Conservation (phyloP, 257 asterid genomes). For the Lavandula angustifolia region DNA sequence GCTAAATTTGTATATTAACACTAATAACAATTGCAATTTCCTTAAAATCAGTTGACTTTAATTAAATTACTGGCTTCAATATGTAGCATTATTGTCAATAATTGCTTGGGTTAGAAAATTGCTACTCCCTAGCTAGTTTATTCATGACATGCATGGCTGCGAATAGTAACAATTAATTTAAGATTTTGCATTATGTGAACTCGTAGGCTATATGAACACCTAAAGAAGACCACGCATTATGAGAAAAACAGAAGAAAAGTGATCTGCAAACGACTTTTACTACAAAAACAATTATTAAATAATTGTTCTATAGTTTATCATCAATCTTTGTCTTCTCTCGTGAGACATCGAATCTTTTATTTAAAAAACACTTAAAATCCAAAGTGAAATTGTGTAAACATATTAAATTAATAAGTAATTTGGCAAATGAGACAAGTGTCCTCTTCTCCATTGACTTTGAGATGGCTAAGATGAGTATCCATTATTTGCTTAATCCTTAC, state of each 20-base stretch:
- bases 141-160: slow-evolving; percentile 23
- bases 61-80: background rate
- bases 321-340: slow-evolving; percentile 48
- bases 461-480: slow-evolving; percentile 42
- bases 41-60: slow-evolving; percentile 25
- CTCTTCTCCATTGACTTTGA: slow-evolving; percentile 48
- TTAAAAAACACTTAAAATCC: slow-evolving; percentile 24
- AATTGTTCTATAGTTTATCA: slow-evolving; percentile 18
- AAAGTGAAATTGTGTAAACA: slow-evolving; percentile 29
- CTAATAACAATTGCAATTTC: background rate
- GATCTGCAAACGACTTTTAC: slow-evolving; percentile 21
- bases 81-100: slow-evolving; percentile 29
- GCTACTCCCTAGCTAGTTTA: background rate
- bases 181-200: slow-evolving; percentile 29
- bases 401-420: slow-evolving; percentile 34
- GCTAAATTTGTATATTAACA: too few species aligned
- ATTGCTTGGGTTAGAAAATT: slow-evolving; percentile 9
- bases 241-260: background rate
- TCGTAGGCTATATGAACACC: slow-evolving; percentile 19
- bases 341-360: slow-evolving; percentile 53
- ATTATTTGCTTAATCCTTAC: slow-evolving; percentile 30
- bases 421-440: slow-evolving; percentile 50
- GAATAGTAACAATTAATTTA: background rate
- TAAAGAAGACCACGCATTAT: slow-evolving; percentile 15
- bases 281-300: slow-evolving; percentile 7